Percentiles rank a stretch among this genome's conserved stretches.
phyloP scores from a whole-genome alignment of 1,284 basidiomycete species.

The Laetiporus sulphureus region DNA sequence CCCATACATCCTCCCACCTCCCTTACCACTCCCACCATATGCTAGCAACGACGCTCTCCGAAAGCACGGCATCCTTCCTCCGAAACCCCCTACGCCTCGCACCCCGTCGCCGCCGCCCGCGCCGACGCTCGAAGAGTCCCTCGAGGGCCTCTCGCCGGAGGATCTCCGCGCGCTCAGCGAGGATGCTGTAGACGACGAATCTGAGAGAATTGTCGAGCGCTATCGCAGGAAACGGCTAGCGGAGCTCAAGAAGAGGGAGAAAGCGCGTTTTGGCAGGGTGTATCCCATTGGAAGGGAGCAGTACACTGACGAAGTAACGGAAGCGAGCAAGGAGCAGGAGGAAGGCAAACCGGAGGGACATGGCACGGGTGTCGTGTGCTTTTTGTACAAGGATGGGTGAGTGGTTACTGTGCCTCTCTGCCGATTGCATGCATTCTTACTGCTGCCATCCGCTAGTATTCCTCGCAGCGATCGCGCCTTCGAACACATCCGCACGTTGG shows the following conservation, averaged over 20 bases:
- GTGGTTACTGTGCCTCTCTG: constrained; percentile 15
- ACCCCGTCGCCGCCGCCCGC: constrained; percentile 70
- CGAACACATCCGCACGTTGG: constrained; percentile 68
- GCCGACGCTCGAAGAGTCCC: constrained; percentile 56
- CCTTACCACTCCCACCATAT: too few relatives aligned
- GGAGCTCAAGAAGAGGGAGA: constrained; percentile 54
- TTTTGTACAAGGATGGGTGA: constrained; percentile 86
- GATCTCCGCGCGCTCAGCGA: constrained; percentile 69
- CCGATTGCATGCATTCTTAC: constrained; percentile 2
- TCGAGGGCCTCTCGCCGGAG: constrained; percentile 59
- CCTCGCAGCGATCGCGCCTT: constrained; percentile 74
- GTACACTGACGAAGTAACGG: constrained; percentile 93
- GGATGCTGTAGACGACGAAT: constrained; percentile 68
- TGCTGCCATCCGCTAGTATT: constrained; percentile 41
- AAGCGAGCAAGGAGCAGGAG: constrained; percentile 74
- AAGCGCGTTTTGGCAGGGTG: constrained; percentile 78
- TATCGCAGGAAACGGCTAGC: constrained; percentile 64
- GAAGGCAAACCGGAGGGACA: constrained; percentile 57
- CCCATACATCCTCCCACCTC: constrained; percentile 4
- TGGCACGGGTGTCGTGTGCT: constrained; percentile 85
- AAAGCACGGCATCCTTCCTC: constrained; percentile 86
- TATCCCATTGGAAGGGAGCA: constrained; percentile 90
- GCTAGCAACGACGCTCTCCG: constrained; percentile 93
- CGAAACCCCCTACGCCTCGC: constrained; percentile 57
- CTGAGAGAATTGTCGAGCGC: constrained; percentile 69